Evolutionary conservation across 192 early-diverging fungal genomes (phyloP).

Genomic region (Coemansia sp.): DNA sequence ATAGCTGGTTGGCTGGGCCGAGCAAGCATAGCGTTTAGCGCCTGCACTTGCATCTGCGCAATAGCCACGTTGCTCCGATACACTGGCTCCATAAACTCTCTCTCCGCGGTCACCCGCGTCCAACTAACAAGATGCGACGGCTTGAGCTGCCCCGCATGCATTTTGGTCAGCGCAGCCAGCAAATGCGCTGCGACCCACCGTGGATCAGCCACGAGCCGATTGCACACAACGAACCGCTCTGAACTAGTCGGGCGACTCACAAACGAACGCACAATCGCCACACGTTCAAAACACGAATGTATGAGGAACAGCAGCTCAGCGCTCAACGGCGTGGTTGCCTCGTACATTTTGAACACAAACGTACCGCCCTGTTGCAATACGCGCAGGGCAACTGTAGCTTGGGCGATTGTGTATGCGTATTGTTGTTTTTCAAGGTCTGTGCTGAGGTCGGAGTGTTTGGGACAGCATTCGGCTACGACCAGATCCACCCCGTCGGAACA

Average conservation of each 20-base stretch:
- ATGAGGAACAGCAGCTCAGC: constrained; percentile 41
- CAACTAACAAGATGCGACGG: constrained; percentile 42
- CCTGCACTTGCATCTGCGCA: constrained; percentile 13
- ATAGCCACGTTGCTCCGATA: constrained; percentile 13
- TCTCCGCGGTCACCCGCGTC: constrained; percentile 30
- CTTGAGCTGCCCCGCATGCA: constrained; percentile 22
- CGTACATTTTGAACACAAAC: constrained; percentile 38
- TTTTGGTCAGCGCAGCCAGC: constrained; percentile 23
- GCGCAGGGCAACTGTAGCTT: constrained; percentile 28
- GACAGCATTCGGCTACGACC: constrained; percentile 26
- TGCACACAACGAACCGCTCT: constrained; percentile 40
- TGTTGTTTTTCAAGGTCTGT: constrained; percentile 25
- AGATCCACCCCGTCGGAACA: constrained; percentile 23
- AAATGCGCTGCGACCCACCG: constrained; percentile 25
- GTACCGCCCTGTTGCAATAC: constrained; percentile 28
- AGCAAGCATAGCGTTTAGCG: constrained; percentile 9
- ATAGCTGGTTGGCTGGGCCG: neutral
- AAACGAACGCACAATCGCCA: constrained; percentile 31
- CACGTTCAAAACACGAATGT: constrained; percentile 34
- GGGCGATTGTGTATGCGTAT: constrained; percentile 25
- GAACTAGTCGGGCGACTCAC: constrained; percentile 21
- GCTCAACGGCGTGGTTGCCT: constrained; percentile 32
- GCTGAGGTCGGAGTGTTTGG: constrained; percentile 3
- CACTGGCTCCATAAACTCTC: constrained; percentile 29
- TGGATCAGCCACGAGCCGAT: constrained; percentile 13